phyloP scores from a whole-genome alignment of 257 asterid species.

The Dorcoceras hygrometricum region DNA sequence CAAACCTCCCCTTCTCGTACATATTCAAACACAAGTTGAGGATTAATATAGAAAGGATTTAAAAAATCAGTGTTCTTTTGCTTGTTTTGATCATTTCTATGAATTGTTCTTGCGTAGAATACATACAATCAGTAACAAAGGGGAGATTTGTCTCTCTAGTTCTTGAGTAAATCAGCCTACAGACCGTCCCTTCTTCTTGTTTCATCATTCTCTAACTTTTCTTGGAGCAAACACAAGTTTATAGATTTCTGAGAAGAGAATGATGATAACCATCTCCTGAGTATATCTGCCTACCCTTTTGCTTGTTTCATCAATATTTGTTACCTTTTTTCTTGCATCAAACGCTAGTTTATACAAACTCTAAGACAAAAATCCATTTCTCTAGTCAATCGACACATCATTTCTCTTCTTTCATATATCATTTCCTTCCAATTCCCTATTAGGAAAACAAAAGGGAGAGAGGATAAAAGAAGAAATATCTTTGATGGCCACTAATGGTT shows the following conservation, averaged over 20 bases:
- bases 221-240: too few species aligned
- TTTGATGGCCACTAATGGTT: constrained; percentile 50
- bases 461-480: background rate
- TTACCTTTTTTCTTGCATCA: background rate
- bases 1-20: constrained; percentile 10
- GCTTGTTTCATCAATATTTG: background rate
- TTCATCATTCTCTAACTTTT: background rate
- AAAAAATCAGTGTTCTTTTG: too few species aligned
- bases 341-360: background rate
- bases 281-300: background rate
- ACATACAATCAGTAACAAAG: too few species aligned
- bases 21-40: background rate
- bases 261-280: background rate
- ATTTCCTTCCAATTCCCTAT: constrained; percentile 1
- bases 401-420: constrained; percentile 7
- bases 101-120: too few species aligned
- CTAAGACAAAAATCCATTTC: background rate
- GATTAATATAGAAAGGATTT: background rate
- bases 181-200: background rate
- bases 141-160: too few species aligned
- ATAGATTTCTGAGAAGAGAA: too few species aligned
- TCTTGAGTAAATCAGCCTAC: background rate
- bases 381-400: background rate
- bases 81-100: too few species aligned
- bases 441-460: background rate